Evolutionary conservation across 495 filamentous ascomycete species (phyloP).

Genomic region (Astrothelium macrocarpum): DNA sequence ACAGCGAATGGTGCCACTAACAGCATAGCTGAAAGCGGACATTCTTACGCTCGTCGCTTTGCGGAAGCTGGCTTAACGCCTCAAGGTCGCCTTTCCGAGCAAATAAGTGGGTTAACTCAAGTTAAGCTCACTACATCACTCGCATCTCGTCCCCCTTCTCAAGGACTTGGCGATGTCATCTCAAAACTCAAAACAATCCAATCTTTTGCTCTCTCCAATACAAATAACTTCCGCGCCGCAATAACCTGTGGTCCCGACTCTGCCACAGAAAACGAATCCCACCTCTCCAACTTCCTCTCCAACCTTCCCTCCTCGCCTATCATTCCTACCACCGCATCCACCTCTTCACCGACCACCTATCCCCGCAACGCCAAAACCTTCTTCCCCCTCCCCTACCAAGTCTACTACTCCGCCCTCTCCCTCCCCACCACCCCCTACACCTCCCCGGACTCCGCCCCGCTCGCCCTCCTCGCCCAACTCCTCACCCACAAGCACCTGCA

Average conservation of each 20-base stretch:
- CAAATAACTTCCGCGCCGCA: constrained; percentile 58
- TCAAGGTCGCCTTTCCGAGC: constrained; percentile 61
- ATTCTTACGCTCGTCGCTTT: constrained; percentile 71
- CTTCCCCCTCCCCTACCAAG: constrained; percentile 92
- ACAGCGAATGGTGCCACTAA: constrained; percentile 86
- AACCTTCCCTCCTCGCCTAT: constrained; percentile 41
- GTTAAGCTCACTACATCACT: constrained; percentile 71
- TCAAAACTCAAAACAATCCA: constrained; percentile 83
- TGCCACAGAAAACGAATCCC: constrained; percentile 56
- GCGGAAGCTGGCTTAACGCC: constrained; percentile 71
- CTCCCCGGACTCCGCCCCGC: constrained; percentile 58
- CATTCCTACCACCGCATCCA: constrained; percentile 31
- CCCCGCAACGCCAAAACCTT: constrained; percentile 55
- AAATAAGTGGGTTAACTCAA: constrained; percentile 77
- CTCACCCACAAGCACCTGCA: constrained; percentile 96
- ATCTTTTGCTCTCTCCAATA: constrained; percentile 56
- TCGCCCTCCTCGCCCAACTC: constrained; percentile 83
- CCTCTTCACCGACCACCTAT: constrained; percentile 33
- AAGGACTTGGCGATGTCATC: constrained; percentile 65
- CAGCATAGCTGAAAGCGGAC: constrained; percentile 76
- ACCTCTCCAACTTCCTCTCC: constrained; percentile 61
- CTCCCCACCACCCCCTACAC: constrained; percentile 80
- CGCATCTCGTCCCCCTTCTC: constrained; percentile 37
- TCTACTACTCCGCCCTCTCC: constrained; percentile 79
- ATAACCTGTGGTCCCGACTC: constrained; percentile 74